Percentiles rank a stretch among this genome's conserved stretches.
These are phyloP conservation scores for Lichtheimia ramosa DNA, from an alignment of 371 early-diverging fungal species.

Conservation along the genomic window DNA sequence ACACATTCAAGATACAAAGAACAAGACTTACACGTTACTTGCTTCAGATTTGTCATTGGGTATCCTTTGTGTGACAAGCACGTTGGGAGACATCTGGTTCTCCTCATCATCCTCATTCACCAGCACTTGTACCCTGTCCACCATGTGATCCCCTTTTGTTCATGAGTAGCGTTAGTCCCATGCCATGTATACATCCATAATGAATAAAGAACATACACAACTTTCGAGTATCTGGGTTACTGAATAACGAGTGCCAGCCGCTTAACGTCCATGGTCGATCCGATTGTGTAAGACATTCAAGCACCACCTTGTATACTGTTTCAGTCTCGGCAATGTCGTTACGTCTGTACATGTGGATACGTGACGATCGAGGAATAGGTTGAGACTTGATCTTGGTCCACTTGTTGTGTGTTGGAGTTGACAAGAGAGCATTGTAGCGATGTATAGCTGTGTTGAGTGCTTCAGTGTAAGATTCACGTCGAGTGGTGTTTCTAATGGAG, in stretches of 20 bases:
- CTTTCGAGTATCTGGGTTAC: conserved; percentile 4
- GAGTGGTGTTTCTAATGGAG: conserved; percentile 31
- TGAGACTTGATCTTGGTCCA: conserved; percentile 4
- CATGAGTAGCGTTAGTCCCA: not conserved
- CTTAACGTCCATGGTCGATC: conserved; percentile 11
- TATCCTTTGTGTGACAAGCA: conserved; percentile 4
- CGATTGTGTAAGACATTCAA: conserved; percentile 3
- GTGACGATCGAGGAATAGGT: conserved; percentile 2
- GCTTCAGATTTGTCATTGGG: not conserved
- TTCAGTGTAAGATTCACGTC: not conserved
- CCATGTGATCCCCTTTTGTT: conserved; percentile 15
- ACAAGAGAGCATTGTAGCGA: conserved; percentile 2
- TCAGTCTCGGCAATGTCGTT: not conserved
- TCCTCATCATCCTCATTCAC: conserved; percentile 3
- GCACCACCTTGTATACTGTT: conserved; percentile 10
- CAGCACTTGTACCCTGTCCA: conserved; percentile 4
- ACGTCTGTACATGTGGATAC: conserved; percentile 3
- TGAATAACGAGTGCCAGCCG: conserved; percentile 15
- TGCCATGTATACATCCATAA: not conserved
- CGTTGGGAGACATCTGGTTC: conserved; percentile 2
- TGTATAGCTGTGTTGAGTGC: conserved; percentile 4
- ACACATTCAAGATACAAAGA: not conserved
- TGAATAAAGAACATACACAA: conserved; percentile 9
- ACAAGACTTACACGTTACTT: not conserved
- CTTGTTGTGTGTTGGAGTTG: not conserved